Conservation (phyloP, 2,329 filamentous ascomycete genomes). For the Talaromyces sp. region DNA sequence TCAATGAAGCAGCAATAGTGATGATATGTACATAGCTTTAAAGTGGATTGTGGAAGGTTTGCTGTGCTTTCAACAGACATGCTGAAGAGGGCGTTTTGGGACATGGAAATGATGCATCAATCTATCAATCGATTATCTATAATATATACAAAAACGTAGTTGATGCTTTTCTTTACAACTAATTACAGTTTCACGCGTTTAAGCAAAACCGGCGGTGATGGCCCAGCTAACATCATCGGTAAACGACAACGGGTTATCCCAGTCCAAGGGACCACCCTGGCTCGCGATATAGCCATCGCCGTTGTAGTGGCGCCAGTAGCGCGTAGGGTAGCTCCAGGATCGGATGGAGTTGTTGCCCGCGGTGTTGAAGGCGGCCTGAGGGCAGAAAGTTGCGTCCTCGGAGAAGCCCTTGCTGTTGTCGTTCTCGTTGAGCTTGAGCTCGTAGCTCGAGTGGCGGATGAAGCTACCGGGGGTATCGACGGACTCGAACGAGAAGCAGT, state of each 20-base stretch:
- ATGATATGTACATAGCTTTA: background rate
- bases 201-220: background rate
- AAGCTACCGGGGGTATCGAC: slow-evolving; percentile 9
- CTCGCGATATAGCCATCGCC: slow-evolving; percentile 6
- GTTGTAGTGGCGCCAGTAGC: slow-evolving; percentile 7
- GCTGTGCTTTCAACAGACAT: background rate
- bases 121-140: background rate
- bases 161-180: background rate
- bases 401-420: slow-evolving; percentile 6
- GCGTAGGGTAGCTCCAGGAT: slow-evolving; percentile 10
- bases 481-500: slow-evolving; percentile 10
- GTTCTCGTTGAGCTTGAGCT: slow-evolving; percentile 4
- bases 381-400: slow-evolving; percentile 10
- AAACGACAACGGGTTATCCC: background rate
- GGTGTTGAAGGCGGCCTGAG: slow-evolving; percentile 1
- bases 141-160: background rate
- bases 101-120: background rate
- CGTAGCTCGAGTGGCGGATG: slow-evolving; percentile 8
- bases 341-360: slow-evolving; percentile 16
- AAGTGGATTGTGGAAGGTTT: background rate
- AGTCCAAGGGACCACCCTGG: slow-evolving; percentile 4
- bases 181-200: background rate
- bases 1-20: slow-evolving; percentile 7
- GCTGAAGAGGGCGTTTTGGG: background rate
- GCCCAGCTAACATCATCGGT: slow-evolving; percentile 7